Conservation (phyloP, 805 yeast genomes). For the Teunomyces cretensis region DNA sequence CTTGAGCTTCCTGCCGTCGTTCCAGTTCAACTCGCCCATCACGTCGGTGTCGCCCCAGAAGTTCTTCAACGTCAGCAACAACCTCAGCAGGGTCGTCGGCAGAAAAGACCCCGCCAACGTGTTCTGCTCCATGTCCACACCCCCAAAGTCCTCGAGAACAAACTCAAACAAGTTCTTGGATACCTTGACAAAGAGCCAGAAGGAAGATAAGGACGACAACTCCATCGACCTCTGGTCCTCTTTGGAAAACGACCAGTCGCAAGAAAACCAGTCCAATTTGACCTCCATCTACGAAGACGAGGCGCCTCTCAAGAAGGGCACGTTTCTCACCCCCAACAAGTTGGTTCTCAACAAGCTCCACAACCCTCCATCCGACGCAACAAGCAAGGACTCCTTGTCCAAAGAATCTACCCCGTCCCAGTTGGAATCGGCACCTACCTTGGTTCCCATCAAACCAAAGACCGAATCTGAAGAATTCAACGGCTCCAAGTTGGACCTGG, state of each 20-base stretch:
- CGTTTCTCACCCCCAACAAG: conserved; percentile 36
- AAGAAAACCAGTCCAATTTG: conserved; percentile 13
- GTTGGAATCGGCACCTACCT: conserved; percentile 10
- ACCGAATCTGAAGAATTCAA: neutral
- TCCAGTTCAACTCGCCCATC: conserved; percentile 38
- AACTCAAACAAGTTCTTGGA: conserved; percentile 16
- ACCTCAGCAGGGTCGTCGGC: conserved; percentile 15
- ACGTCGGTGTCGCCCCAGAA: conserved; percentile 35
- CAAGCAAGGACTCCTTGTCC: neutral
- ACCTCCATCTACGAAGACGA: conserved; percentile 28
- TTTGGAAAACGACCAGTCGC: conserved; percentile 19
- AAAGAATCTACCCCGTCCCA: neutral
- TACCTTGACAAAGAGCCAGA: conserved; percentile 7
- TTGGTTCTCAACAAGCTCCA: conserved; percentile 9
- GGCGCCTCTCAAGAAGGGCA: conserved; percentile 6
- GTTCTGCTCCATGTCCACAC: conserved; percentile 15
- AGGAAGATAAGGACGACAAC: conserved; percentile 10
- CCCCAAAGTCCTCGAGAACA: conserved; percentile 14
- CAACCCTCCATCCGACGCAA: neutral
- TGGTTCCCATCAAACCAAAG: conserved; percentile 10
- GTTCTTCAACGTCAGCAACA: conserved; percentile 26
- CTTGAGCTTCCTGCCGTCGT: conserved; percentile 44
- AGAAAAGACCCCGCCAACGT: conserved; percentile 9
- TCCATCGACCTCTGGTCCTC: conserved; percentile 32
- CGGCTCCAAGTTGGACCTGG: conserved; percentile 4